Conservation (phyloP, 192 early-diverging fungal species). For the Coemansia sp. region DNA sequence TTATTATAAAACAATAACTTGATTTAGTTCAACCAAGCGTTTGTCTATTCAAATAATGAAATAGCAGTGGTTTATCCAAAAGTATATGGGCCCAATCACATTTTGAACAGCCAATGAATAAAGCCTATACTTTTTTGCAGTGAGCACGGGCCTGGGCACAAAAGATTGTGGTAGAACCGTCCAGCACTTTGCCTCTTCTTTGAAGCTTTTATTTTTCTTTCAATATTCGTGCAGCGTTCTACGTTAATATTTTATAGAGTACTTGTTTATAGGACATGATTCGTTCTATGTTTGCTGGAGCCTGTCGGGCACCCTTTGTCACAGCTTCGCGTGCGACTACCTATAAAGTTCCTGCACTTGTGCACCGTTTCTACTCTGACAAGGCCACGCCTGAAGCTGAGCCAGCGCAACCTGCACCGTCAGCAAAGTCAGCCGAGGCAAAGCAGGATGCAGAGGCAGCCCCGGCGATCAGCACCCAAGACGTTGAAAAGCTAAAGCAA, state of each 20-base stretch:
- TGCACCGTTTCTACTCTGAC: constrained; percentile 41
- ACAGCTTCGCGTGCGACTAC: constrained; percentile 8
- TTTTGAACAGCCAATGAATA: too few relatives aligned
- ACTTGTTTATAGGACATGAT: constrained; percentile 18
- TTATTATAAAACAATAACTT: too few relatives aligned
- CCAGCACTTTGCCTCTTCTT: too few relatives aligned
- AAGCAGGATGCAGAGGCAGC: neutral
- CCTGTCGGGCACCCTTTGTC: constrained; percentile 20
- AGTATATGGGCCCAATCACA: too few relatives aligned
- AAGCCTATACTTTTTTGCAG: too few relatives aligned
- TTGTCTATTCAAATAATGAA: too few relatives aligned
- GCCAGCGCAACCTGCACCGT: neutral
- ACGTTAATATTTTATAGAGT: constrained; percentile 5
- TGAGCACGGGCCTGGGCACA: too few relatives aligned
- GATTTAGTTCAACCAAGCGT: too few relatives aligned
- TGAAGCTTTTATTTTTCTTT: too few relatives aligned
- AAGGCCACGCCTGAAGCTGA: constrained; percentile 7
- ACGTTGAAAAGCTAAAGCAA: constrained; percentile 38
- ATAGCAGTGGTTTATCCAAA: too few relatives aligned
- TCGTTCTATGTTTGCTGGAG: constrained; percentile 30
- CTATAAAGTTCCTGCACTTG: neutral
- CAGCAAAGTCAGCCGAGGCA: neutral
- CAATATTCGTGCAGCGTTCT: neutral
- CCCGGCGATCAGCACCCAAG: constrained; percentile 23
- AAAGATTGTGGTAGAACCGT: too few relatives aligned